Base-by-base conservation (phyloP, 1,284 basidiomycete genomes). In the Microbotryum silenes-acaulis region DNA sequence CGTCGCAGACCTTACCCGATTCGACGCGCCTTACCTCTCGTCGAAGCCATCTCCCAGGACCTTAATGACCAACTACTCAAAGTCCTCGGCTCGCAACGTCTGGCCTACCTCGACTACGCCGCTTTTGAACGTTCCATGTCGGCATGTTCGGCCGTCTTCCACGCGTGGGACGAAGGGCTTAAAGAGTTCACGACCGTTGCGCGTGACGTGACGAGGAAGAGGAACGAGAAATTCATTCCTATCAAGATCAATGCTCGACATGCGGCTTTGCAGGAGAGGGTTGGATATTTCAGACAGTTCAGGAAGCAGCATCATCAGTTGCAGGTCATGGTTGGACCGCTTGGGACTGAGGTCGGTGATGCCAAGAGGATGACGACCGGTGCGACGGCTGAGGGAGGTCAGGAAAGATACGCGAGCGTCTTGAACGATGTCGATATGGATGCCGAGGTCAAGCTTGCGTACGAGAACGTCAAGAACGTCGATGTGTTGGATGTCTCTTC, bases 181-280 rank as follows among this genome's bases (percentile, higher is more conserved):
- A 97, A 97, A 77, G 94, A 97, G 74, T 98, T 98, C 73, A 97
- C 92, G 23, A 94, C 93, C 72, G 90, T 97, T 52, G 94, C 94
- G 3, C 83, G 96, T 67, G 96, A 98, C 73, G 87, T 97, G 42
- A 93, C 89, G 48, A 81, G 93, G 63, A 93, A 93, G 77, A 83
- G 94, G 10, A 81, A 81, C 50, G 96, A 98, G 74, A 88, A 88
- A 76, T 97, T 98, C 76, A 91, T 98, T 63, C 93, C 93, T 5
- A 97, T 98, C 81, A 97, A 97, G 78, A 87, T 98, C 63, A 82
- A 83, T 31, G 85, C 91, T 6, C 92, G 89, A 1, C 94, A 98
- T 72, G 86, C 85, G 48, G 91, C 92, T 44, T 79, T 98, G 51
- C 89, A 94, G 76, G 91, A 96, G 72, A 81, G 93, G 44, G 83